Base-by-base conservation (phyloP, 768 basidiomycete genomes). In the Termitomyces bulborhizus region DNA sequence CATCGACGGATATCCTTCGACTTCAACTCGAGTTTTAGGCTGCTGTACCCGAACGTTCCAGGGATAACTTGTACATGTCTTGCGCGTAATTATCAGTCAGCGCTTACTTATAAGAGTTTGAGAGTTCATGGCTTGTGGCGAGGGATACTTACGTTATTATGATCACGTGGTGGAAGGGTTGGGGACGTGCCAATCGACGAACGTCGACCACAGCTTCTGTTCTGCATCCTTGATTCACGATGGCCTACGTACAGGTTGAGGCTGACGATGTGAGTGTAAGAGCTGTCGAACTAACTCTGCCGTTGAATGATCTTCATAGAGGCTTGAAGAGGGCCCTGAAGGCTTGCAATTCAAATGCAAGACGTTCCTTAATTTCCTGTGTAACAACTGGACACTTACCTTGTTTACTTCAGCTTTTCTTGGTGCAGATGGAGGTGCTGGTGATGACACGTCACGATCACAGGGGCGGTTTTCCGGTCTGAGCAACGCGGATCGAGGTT, bases 171-270 rank as follows among this genome's bases (percentile, higher is more conserved):
- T 12, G 36, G 13, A 3, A 21, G 21, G 21, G 21, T 21, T 21
- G 21, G 21, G 21, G 21, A 21, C 21, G 37, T 57, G 51, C 41
- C 15, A 8, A 32, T 8, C n/a, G 8, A 32, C 8, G 12, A 12
- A 26, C 27, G 29, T 43, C 49, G 21, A 21, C 47, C 31, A 32
- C 31, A 32, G 8, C 40, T 16, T 7, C 32, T n/a, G 4, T 40
- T 43, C 32, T 59, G 55, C 59, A 41, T 51, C 55, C 21, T 59
- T 60, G 8, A 32, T 49, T 21, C 31, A 24, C 37, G 50, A 87
- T 88, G 86, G 83, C 86, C 51, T 88, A 88, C 65, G 83, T 88
- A 46, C 74, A 84, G 52, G 83, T 88, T 55, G 85, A 87, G 57
- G 74, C 80, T 29, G 86, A 88, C 66, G 87, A 88, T 49, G 86